Evolutionary conservation across 2,329 filamentous ascomycete species (phyloP).

Genomic region (Fusarium sp.): DNA sequence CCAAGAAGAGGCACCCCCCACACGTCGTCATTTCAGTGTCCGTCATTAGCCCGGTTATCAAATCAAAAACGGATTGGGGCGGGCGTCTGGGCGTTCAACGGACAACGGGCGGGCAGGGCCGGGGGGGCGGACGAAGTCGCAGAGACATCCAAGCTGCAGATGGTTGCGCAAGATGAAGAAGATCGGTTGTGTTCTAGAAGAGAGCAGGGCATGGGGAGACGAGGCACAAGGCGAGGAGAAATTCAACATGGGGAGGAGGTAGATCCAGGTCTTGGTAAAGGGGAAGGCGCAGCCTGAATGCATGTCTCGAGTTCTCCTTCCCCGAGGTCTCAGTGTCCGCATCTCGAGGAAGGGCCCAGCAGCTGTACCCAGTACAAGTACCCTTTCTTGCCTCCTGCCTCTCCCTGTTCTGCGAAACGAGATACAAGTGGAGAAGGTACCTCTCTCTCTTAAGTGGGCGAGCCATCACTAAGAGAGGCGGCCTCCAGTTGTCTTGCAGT

Average conservation of each 20-base stretch:
- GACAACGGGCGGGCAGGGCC: slow-evolving; percentile 37
- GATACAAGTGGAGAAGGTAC: slow-evolving; percentile 31
- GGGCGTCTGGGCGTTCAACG: slow-evolving; percentile 39
- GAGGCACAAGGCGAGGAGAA: background rate
- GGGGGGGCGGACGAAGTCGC: slow-evolving; percentile 13
- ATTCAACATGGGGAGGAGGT: background rate
- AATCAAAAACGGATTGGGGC: slow-evolving; percentile 42
- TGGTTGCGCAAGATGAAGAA: slow-evolving; percentile 3
- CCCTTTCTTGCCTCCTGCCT: slow-evolving; percentile 14
- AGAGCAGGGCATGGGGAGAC: background rate
- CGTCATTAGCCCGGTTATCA: slow-evolving; percentile 44
- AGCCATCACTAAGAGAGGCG: slow-evolving; percentile 9
- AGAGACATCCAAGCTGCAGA: slow-evolving; percentile 8
- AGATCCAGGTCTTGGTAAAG: background rate
- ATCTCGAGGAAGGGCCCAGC: slow-evolving; percentile 4
- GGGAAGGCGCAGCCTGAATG: slow-evolving; percentile 13
- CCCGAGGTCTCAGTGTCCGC: slow-evolving; percentile 9
- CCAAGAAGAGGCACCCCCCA: slow-evolving; percentile 42
- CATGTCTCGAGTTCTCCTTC: slow-evolving; percentile 20
- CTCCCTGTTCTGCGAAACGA: slow-evolving; percentile 2
- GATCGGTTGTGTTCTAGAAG: slow-evolving; percentile 5
- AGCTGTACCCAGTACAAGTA: slow-evolving; percentile 11
- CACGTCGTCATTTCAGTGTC: slow-evolving; percentile 45
- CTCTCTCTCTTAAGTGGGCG: slow-evolving; percentile 23
- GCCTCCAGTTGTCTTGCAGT: background rate